Evolutionary conservation across 441 rosid species (phyloP).

Genomic region (Biscutella laevigata): DNA sequence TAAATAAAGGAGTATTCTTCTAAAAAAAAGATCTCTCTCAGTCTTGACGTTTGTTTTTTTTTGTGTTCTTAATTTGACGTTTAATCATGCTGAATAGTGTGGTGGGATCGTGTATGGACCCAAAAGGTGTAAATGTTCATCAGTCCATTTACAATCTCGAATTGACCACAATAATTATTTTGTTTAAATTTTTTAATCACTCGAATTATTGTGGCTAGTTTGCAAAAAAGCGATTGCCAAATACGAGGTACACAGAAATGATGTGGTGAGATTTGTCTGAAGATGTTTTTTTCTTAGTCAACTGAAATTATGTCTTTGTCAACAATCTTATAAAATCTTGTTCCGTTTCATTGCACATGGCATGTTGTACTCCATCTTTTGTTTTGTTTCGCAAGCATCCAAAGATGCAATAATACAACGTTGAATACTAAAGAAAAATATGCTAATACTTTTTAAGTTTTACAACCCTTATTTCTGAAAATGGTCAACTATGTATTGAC

Average conservation of each 20-base stretch:
- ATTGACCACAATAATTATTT: constrained; percentile 2
- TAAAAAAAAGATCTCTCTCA: no score
- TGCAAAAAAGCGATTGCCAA: not conserved
- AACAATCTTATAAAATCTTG: not conserved
- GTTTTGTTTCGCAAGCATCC: constrained; percentile 11
- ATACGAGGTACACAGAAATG: not conserved
- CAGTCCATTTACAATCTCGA: not conserved
- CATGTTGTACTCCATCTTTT: no score
- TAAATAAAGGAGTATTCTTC: no score
- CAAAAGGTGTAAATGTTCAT: not conserved
- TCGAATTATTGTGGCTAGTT: not conserved
- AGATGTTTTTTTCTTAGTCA: constrained; percentile 5
- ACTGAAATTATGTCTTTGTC: not conserved
- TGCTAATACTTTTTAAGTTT: not conserved
- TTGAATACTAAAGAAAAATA: not conserved
- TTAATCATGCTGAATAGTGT: no score
- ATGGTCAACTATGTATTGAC: constrained; percentile 15
- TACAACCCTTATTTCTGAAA: not conserved
- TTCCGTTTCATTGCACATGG: no score
- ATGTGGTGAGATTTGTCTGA: not conserved
- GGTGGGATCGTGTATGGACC: no score
- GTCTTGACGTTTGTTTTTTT: no score
- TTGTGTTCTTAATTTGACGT: not conserved
- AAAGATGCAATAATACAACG: constrained; percentile 5
- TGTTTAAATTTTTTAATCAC: not conserved